phyloP scores from a whole-genome alignment of 495 filamentous ascomycete species.

The Daldinia caldariorum region DNA sequence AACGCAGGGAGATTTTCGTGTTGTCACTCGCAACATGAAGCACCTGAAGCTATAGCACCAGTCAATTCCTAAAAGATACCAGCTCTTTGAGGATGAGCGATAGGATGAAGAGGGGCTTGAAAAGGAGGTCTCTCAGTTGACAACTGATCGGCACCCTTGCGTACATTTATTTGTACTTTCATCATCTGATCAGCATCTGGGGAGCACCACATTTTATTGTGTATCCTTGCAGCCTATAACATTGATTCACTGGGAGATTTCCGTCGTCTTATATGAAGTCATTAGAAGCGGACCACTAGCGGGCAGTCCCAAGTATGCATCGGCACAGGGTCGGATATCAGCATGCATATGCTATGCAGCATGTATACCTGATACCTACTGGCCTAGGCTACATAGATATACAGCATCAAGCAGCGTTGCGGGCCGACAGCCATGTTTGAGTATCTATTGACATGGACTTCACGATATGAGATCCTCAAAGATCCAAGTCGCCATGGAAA shows the following conservation, averaged over 20 bases:
- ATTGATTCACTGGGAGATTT: conserved; percentile 40
- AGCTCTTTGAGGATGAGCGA: neutral
- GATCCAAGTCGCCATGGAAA: neutral
- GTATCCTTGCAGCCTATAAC: conserved; percentile 41
- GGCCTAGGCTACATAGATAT: neutral
- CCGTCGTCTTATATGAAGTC: conserved; percentile 32
- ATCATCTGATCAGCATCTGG: conserved; percentile 16
- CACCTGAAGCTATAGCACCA: conserved; percentile 23
- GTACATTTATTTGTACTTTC: conserved; percentile 13
- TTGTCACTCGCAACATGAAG: conserved; percentile 20
- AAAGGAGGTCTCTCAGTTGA: conserved; percentile 5
- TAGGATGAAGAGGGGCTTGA: conserved; percentile 8
- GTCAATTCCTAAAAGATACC: neutral
- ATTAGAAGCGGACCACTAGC: no score
- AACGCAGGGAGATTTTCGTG: conserved; percentile 20
- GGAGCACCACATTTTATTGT: conserved; percentile 34
- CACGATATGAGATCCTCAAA: no score
- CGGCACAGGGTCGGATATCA: conserved; percentile 33
- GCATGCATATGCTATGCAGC: conserved; percentile 17
- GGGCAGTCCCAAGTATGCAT: conserved; percentile 31
- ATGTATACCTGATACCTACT: conserved; percentile 16
- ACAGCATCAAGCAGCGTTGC: neutral
- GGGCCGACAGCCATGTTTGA: conserved; percentile 10
- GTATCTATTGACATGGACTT: neutral
- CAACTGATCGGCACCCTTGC: conserved; percentile 18